Base-by-base conservation (phyloP, 768 basidiomycete species). In the Vishniacozyma victoriae region DNA sequence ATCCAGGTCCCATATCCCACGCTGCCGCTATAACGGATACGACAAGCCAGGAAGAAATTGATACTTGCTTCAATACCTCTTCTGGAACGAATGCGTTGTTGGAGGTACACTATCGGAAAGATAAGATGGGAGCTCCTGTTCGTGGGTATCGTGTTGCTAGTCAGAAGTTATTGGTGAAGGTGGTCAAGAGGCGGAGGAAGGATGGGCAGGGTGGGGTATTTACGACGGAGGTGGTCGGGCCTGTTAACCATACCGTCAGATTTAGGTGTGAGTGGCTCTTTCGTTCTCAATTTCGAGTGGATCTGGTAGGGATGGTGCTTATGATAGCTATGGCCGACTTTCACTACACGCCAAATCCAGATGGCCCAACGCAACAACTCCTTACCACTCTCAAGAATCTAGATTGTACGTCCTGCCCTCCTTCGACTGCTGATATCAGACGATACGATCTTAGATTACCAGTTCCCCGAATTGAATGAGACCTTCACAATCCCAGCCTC, bases 251-350 rank as follows among this genome's bases (percentile, higher is more conserved):
- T 73, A 87, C 89, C 3, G 85, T 82, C 43, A 78, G 93, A 44
- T 97, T 96, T 74, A 79, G 92, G 73, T 84, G 93, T 92, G 64
- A 73, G 84, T 76, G 7, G 5, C 16, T 38, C 38, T 16, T 55
- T 35, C 44, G 5, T n/a, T 43, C 16, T 40, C 33, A 19, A 41
- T 23, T 37, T 11, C 29, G n/a, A n/a, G n/a, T n/a, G n/a, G 22
- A 36, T 42, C 24, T 44, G 20, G 26, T 26, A 22, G 25, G 36
- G 14, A 20, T 15, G 6, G 23, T 26, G 11, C 25, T 35, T 33
- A 20, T 4, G 22, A 25, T 48, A 96, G 93, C 83, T 48, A 89
- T 96, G 86, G 87, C 83, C 31, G 93, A 97, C 70, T 95, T 82
- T 67, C 91, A 95, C 71, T 95, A 82, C 71, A 79, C 83, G 52